phyloP scores from a whole-genome alignment of 208 protist genomes.

The Crithidia fasciculata region DNA sequence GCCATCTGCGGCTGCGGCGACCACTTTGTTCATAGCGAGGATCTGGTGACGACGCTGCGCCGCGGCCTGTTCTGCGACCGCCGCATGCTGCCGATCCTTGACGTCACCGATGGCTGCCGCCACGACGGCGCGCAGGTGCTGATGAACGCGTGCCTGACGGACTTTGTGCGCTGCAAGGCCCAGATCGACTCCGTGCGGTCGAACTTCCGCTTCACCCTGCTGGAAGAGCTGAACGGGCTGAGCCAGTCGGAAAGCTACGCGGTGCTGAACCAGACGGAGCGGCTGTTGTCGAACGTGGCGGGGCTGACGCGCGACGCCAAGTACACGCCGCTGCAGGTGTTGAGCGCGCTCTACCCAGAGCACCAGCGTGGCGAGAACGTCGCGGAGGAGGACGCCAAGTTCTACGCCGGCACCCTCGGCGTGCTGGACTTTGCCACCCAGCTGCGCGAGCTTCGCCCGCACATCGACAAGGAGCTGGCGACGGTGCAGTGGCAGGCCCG shows the following conservation, averaged over 20 bases:
- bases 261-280: constrained; percentile 77
- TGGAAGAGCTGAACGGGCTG: constrained; percentile 91
- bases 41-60: constrained; percentile 82
- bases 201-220: constrained; percentile 85
- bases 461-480: constrained; percentile 75
- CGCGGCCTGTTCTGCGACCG: constrained; percentile 86
- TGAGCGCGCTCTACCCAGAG: constrained; percentile 73
- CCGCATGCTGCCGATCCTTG: constrained; percentile 76
- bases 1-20: constrained; percentile 89
- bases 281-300: constrained; percentile 75
- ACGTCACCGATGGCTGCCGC: constrained; percentile 84
- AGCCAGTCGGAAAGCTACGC: constrained; percentile 86
- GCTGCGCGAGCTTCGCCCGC: constrained; percentile 71
- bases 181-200: constrained; percentile 81
- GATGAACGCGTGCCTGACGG: constrained; percentile 85
- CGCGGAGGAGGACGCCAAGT: constrained; percentile 36
- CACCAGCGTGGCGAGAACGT: constrained; percentile 24
- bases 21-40: constrained; percentile 77
- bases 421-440: constrained; percentile 66
- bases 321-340: constrained; percentile 54
- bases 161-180: constrained; percentile 85
- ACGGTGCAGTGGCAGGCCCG: constrained; percentile 35
- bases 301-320: constrained; percentile 60
- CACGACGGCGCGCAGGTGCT: constrained; percentile 87
- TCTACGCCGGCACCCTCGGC: constrained; percentile 64